Base-by-base conservation (phyloP, 768 basidiomycete genomes). In the Rhodotorula diobovata region DNA sequence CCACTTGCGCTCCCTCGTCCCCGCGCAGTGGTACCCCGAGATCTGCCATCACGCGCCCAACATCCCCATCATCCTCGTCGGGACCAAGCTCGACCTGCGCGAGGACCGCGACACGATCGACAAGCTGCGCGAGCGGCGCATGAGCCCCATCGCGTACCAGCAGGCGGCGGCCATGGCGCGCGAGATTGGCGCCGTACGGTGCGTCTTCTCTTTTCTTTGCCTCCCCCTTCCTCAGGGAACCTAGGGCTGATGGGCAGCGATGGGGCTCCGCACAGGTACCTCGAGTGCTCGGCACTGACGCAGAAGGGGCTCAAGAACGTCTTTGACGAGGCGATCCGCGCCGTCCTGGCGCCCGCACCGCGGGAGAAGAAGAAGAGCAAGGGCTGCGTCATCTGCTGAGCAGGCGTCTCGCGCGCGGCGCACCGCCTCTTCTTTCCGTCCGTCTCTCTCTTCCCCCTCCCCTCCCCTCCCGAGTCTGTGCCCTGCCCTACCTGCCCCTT, bases 251-350 rank as follows among this genome's bases (percentile, higher is more conserved):
- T n/a, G n/a, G n/a, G n/a, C n/a, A n/a, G n/a, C n/a, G n/a, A n/a
- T n/a, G n/a, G n/a, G n/a, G n/a, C n/a, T n/a, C n/a, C n/a, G n/a
- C 25, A 11, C 63, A 78, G 77, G 53, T 96, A 96, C 79, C 83
- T 96, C 68, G 93, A 96, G 81, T 96, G 93, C 81, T 95, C 93
- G 39, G 93, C 94, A 45, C 83, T 95, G 78, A 97, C 95, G 58
- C 96, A 98, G 84, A 96, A 98, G 82, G 95, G 95, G 25, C 83
- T 99, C 79, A 99, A 99, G 87, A 94, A 90, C 68, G 96, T 99
- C 55, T 99, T 99, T 80, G 96, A 98, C 81, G 96, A 98, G 82
- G 96, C 96, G 54, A 98, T 99, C 78, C 87, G 96, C 65, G 92
- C 93, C 66, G 95, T 98, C 77, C 83, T 83, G 23, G 77, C 79